Conservation (phyloP, 257 asterid genomes). For the Forsythia suspensa region DNA sequence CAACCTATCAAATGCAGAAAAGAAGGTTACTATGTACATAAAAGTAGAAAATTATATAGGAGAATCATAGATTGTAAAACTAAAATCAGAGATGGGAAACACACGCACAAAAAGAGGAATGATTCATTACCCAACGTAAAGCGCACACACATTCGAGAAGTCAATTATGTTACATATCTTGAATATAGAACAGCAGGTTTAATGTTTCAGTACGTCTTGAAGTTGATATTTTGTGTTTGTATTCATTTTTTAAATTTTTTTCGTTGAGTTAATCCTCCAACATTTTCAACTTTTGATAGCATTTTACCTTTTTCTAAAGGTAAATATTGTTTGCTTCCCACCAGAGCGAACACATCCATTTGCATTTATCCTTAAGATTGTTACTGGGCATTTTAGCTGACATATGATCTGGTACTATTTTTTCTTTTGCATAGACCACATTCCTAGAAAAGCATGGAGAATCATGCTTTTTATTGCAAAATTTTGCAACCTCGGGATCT, state of each 20-base stretch:
- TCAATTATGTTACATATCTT: background rate
- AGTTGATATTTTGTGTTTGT: background rate
- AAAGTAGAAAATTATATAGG: conserved; percentile 1
- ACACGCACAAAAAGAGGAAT: background rate
- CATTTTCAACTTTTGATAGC: background rate
- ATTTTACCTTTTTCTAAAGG: background rate
- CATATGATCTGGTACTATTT: background rate
- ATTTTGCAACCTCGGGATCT: background rate
- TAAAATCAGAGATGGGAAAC: background rate
- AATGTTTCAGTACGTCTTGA: background rate
- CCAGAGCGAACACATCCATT: too few species aligned
- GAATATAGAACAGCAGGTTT: background rate
- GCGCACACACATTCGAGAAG: background rate
- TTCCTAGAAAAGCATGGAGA: background rate
- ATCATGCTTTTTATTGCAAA: background rate
- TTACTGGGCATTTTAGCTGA: background rate
- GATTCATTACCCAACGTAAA: background rate
- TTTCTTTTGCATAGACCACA: background rate
- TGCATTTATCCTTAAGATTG: background rate
- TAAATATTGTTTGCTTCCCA: background rate
- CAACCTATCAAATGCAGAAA: conserved; percentile 61
- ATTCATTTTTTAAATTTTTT: background rate
- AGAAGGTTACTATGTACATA: conserved; percentile 4
- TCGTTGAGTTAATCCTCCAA: background rate
- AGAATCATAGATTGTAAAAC: background rate